Evolutionary conservation across 768 basidiomycete genomes (phyloP).

Genomic region (Termitomyces sp.): DNA sequence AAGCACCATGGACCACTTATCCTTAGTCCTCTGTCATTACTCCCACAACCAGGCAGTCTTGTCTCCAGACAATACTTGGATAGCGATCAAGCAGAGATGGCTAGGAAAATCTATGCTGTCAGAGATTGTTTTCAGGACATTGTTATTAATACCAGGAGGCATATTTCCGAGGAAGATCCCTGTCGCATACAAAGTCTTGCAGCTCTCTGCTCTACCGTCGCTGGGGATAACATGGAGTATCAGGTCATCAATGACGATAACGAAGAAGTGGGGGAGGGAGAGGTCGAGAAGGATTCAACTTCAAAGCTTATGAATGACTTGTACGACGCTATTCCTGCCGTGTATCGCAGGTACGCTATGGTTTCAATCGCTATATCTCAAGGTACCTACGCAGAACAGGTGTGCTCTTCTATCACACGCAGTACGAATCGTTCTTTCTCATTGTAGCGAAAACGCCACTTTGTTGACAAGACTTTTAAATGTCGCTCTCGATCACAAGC

Average conservation of each 20-base stretch:
- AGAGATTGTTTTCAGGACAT: conserved; percentile 53
- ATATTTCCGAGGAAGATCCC: background rate
- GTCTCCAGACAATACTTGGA: conserved; percentile 29
- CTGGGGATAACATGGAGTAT: conserved; percentile 41
- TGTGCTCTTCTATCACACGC: conserved; percentile 49
- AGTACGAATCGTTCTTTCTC: conserved; percentile 38
- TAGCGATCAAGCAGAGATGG: conserved; percentile 29
- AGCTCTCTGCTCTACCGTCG: conserved; percentile 38
- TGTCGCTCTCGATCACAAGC: conserved; percentile 38
- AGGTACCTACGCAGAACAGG: conserved; percentile 21
- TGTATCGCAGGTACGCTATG: conserved; percentile 43
- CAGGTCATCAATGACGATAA: conserved; percentile 14
- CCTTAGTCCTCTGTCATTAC: conserved; percentile 28
- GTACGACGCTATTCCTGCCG: conserved; percentile 48
- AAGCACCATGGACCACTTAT: background rate
- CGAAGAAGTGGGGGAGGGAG: conserved; percentile 14
- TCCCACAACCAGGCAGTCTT: conserved; percentile 31
- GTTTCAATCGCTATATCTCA: background rate
- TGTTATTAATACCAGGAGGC: conserved; percentile 27
- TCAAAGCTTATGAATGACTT: conserved; percentile 29
- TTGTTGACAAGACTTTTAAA: conserved; percentile 46
- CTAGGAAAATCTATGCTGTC: conserved; percentile 45
- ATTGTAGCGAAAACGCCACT: conserved; percentile 42
- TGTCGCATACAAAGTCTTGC: conserved; percentile 31
- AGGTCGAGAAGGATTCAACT: conserved; percentile 21